Evolutionary conservation across 768 basidiomycete species (phyloP).

Genomic region (Scleroderma bovista): DNA sequence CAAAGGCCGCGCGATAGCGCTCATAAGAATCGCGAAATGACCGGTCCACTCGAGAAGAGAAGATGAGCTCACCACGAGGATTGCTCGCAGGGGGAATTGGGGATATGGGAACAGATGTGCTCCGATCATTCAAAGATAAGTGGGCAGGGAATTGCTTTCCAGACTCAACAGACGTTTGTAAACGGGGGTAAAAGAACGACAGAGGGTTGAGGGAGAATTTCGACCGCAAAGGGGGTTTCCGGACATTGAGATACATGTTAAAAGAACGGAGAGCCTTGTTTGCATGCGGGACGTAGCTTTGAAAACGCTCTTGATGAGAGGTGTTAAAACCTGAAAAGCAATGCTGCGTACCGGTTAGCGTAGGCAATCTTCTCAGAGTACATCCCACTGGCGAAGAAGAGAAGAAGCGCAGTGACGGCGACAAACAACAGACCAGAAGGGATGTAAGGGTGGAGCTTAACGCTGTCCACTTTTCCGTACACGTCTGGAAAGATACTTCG

Average conservation of each 20-base stretch:
- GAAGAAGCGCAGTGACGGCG: slow-evolving; percentile 79
- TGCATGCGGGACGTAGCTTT: slow-evolving; percentile 93
- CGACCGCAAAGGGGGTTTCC: slow-evolving; percentile 66
- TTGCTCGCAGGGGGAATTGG: slow-evolving; percentile 88
- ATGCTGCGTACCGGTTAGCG: slow-evolving; percentile 76
- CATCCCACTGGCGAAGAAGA: slow-evolving; percentile 96
- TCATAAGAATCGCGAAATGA: slow-evolving; percentile 89
- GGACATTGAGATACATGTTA: slow-evolving; percentile 97
- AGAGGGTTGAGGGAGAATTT: slow-evolving; percentile 42
- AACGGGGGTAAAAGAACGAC: slow-evolving; percentile 33
- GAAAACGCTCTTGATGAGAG: slow-evolving; percentile 12
- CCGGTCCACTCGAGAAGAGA: slow-evolving; percentile 81
- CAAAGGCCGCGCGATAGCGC: slow-evolving; percentile 83
- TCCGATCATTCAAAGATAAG: slow-evolving; percentile 33
- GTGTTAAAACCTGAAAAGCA: slow-evolving; percentile 6
- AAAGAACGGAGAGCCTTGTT: slow-evolving; percentile 87
- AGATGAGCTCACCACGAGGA: slow-evolving; percentile 94
- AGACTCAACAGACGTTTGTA: slow-evolving; percentile 16
- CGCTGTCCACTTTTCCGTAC: slow-evolving; percentile 34
- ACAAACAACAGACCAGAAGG: slow-evolving; percentile 80
- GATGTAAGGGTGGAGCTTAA: slow-evolving; percentile 65
- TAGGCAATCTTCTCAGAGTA: slow-evolving; percentile 95
- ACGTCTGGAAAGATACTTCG: slow-evolving; percentile 46
- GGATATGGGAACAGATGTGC: slow-evolving; percentile 40
- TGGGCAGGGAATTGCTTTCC: slow-evolving; percentile 20